These are phyloP conservation scores for Podosphaera fusca DNA, from an alignment of 2,329 filamentous ascomycete genomes.

Conservation along the genomic window DNA sequence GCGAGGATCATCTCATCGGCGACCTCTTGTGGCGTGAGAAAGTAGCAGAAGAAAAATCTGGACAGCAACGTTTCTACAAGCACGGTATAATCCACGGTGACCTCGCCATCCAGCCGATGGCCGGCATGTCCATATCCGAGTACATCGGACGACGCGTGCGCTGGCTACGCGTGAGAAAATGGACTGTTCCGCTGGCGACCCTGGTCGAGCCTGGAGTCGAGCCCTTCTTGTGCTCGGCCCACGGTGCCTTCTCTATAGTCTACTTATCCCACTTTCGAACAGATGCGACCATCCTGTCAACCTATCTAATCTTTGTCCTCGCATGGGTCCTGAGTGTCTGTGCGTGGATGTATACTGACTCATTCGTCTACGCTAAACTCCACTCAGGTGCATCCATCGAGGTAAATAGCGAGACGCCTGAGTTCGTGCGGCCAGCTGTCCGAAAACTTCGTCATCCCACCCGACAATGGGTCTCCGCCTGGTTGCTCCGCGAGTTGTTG, in stretches of 20 bases:
- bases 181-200: conserved; percentile 72
- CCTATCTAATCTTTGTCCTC: conserved; percentile 40
- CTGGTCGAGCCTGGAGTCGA: conserved; percentile 86
- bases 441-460: conserved; percentile 31
- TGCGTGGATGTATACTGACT: conserved; percentile 55
- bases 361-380: conserved; percentile 46
- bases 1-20: conserved; percentile 89
- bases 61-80: conserved; percentile 33
- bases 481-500: conserved; percentile 62
- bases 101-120: conserved; percentile 73
- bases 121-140: conserved; percentile 50
- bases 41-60: conserved; percentile 24
- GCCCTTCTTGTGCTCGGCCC: conserved; percentile 58
- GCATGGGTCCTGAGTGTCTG: conserved; percentile 44
- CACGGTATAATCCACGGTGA: conserved; percentile 73
- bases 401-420: conserved; percentile 47
- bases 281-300: conserved; percentile 29
- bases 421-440: conserved; percentile 46
- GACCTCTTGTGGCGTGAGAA: conserved; percentile 66
- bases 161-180: conserved; percentile 87
- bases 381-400: conserved; percentile 53
- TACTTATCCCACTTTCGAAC: conserved; percentile 41
- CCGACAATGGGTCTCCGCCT: conserved; percentile 51
- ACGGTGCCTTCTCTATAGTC: conserved; percentile 58
- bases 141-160: conserved; percentile 65